Evolutionary conservation across 106 monocot species (phyloP).

Genomic region (Dendrobium nobile): DNA sequence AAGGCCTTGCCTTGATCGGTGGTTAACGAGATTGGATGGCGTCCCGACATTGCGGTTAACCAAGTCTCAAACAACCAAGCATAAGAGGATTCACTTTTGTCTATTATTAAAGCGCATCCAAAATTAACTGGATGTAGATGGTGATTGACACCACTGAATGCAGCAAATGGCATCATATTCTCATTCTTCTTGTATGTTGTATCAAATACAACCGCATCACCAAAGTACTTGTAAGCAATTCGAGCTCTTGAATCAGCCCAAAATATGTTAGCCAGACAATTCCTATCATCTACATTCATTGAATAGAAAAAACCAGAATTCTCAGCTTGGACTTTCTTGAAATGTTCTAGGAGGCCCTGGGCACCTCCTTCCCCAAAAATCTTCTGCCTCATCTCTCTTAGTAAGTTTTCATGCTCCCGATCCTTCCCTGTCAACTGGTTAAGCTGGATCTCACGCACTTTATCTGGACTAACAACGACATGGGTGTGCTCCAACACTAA

Average conservation of each 20-base stretch:
- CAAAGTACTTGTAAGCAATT: constrained; percentile 54
- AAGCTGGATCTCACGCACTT: constrained; percentile 42
- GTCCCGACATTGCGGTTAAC: constrained; percentile 49
- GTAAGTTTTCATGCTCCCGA: constrained; percentile 28
- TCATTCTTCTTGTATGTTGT: constrained; percentile 53
- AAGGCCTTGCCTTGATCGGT: constrained; percentile 53
- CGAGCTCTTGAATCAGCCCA: constrained; percentile 57
- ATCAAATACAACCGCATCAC: constrained; percentile 70
- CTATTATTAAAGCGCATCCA: constrained; percentile 58
- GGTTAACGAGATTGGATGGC: constrained; percentile 44
- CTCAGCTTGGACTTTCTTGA: constrained; percentile 44
- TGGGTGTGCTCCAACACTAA: constrained; percentile 62
- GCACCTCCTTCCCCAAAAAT: constrained; percentile 56
- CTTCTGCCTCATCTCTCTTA: constrained; percentile 42
- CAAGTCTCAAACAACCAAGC: constrained; percentile 67
- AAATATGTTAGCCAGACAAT: constrained; percentile 47
- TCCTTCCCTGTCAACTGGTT: constrained; percentile 35
- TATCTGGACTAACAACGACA: constrained; percentile 47
- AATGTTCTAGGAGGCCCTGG: constrained; percentile 50
- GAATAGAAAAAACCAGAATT: constrained; percentile 65
- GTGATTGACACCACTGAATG: constrained; percentile 61
- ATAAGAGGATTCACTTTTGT: constrained; percentile 41
- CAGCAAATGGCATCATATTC: constrained; percentile 49
- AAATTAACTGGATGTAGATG: constrained; percentile 50
- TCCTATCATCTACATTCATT: constrained; percentile 47